A percentile compares a stretch with the other conserved stretches of the same genome.
These are phyloP conservation scores for Pyrenula massariospora DNA, from an alignment of 495 filamentous ascomycete species.

Conservation along the genomic window DNA sequence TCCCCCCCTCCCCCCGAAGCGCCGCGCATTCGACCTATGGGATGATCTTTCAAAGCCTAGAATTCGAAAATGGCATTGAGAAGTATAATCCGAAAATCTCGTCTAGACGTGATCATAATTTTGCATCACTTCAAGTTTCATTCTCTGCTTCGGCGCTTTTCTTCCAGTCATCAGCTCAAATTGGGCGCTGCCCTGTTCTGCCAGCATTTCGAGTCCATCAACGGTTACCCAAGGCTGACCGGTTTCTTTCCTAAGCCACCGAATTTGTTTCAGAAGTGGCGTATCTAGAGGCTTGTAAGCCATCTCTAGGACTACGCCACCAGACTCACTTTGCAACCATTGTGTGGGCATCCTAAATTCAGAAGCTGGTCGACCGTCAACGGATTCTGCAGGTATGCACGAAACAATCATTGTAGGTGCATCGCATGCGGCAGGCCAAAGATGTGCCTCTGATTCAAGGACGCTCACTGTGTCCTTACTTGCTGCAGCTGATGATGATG, in stretches of 20 bases:
- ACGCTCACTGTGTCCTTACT: slow-evolving; percentile 46
- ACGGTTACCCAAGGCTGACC: slow-evolving; percentile 62
- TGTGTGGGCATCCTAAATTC: slow-evolving; percentile 65
- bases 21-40: too few species aligned
- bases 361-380: slow-evolving; percentile 49
- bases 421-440: slow-evolving; percentile 53
- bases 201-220: slow-evolving; percentile 69
- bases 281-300: slow-evolving; percentile 67
- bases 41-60: too few species aligned
- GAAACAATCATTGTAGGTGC: slow-evolving; percentile 67
- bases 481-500: slow-evolving; percentile 24
- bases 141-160: slow-evolving; percentile 60
- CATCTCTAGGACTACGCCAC: slow-evolving; percentile 70
- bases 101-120: too few species aligned
- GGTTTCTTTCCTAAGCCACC: slow-evolving; percentile 42
- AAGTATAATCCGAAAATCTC: too few species aligned
- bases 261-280: slow-evolving; percentile 56
- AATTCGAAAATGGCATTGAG: too few species aligned
- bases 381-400: slow-evolving; percentile 60
- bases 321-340: slow-evolving; percentile 67
- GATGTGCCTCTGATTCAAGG: slow-evolving; percentile 40
- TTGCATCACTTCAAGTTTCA: slow-evolving; percentile 56
- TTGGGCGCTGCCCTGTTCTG: slow-evolving; percentile 72
- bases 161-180: slow-evolving; percentile 79
- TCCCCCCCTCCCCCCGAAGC: too few species aligned